These are phyloP conservation scores for Agapanthus africanus DNA, from an alignment of 106 monocot genomes.

Conservation along the genomic window DNA sequence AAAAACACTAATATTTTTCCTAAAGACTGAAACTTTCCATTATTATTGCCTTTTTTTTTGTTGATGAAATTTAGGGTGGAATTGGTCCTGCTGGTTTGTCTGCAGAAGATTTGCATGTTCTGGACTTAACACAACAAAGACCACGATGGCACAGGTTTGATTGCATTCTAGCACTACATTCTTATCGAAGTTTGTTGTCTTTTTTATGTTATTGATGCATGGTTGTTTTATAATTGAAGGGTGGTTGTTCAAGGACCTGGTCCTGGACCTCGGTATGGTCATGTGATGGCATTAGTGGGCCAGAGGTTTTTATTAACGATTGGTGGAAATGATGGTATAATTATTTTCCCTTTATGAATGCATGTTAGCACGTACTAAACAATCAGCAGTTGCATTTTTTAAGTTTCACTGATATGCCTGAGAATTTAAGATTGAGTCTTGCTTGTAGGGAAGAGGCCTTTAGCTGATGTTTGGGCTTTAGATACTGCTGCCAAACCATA, in stretches of 20 bases:
- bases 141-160: slow-evolving; percentile 95
- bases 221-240: slow-evolving; percentile 26
- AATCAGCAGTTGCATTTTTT: neutral
- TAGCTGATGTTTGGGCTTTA: slow-evolving; percentile 98
- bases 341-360: slow-evolving; percentile 5
- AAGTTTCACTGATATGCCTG: neutral
- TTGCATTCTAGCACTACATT: neutral
- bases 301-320: slow-evolving; percentile 94
- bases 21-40: neutral
- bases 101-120: slow-evolving; percentile 95
- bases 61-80: slow-evolving; percentile 61
- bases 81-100: slow-evolving; percentile 99
- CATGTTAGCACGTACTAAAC: neutral
- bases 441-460: slow-evolving; percentile 76
- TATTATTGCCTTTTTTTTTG: slow-evolving; percentile 8
- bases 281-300: slow-evolving; percentile 99
- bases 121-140: slow-evolving; percentile 85
- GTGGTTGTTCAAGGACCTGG: slow-evolving; percentile 98
- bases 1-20: neutral
- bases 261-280: slow-evolving; percentile 95
- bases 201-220: neutral
- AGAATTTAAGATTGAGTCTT: slow-evolving; percentile 4
- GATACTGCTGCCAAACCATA: slow-evolving; percentile 99
- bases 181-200: neutral
- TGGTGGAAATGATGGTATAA: slow-evolving; percentile 95